Base-by-base conservation (phyloP, 768 basidiomycete species). In the Pleurotus ostreatus region DNA sequence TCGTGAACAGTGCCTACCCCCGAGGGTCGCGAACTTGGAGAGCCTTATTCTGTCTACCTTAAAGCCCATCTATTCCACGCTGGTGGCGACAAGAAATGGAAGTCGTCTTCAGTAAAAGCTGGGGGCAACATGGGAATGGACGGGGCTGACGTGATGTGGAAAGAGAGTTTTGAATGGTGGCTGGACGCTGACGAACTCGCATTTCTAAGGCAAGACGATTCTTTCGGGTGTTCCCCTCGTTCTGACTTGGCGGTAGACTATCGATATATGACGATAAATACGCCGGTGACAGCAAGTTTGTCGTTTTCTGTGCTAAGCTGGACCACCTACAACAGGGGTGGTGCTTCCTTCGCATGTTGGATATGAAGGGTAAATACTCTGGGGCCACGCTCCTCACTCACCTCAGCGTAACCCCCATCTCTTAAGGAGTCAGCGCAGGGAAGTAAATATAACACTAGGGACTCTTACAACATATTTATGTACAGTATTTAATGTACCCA, bases 291-390 rank as follows among this genome's bases (percentile, higher is more conserved):
- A 74, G 78, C 55, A 65, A 68, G 45, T 59, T 84, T n/a, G 78
- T 72, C 2, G 69, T 77, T 5, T 84, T 84, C 62, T 81, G 82
- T 63, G 79, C 76, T n/a, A 73, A 77, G 9, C 59, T 85, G 30
- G 71, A 70, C 25, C 67, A 78, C 55, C 60, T 85, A 22, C 67
- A 77, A 43, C 66, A 70, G 57, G 81, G 77, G 23, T 82, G 77
- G 79, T 71, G 75, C 16, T 59, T 83, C 26, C 65, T 82, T 26
- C 71, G 78, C 39, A 70, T 85, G 68, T 62, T 86, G 53, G 72
- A 81, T 61, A 70, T 66, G 70, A 70, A 72, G 25, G 83, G 84
- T 9, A 83, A 81, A 64, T 66, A 73, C 61, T 73, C 73, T 4
- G 77, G 78, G 13, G 72, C 77, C 3, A 74, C 66, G 1, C 57